Evolutionary conservation across 2,329 filamentous ascomycete genomes (phyloP), one percentile per base, ranked within the genome.

Genomic region (Aspergillus sp.): DNA sequence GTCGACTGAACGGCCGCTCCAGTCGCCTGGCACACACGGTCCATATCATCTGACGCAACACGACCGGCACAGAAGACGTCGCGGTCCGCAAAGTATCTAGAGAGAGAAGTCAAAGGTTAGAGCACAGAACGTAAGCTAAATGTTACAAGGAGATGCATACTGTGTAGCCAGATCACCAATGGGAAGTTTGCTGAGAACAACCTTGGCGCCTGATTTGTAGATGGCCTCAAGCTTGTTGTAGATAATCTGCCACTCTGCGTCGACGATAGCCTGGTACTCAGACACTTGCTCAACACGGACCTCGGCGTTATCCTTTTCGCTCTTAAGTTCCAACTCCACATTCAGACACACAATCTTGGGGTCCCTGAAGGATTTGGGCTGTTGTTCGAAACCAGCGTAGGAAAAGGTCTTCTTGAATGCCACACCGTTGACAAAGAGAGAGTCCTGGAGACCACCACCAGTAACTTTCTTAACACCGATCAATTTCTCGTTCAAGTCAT

Each of bases 331-430:
- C 61, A 99, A 84, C 79, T 99, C 95, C 67, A 99, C 95, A 75
- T 98, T 99, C 68, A 99, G 81, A 78, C 93, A 98, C 61, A 97
- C 90, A 67, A 99, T 96, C 83, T 96, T 96, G 61, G 95, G 95
- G 78, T 96, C 86, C 73, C 84, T 87, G 82, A 99, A 98, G 7
- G 86, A 88, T 80, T 99, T 99, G 65, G 95, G 95, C 80, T 99
- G 95, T 80, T 99, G 95, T 80, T 99, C 95, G 79, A 99, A 99
- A 73, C 95, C 95, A 68, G 95, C 95, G 74, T 99, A 99, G 52
- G 93, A 93, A 77, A 99, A 99, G 5, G 95, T 99, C 86, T 99
- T 99, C 83, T 98, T 98, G 84, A 99, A 99, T 37, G 95, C 93
- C 62, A 99, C 95, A 72, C 95, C 95, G 76, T 98, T 95, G 73